These are phyloP conservation scores for Decorospora gaudefroyi DNA, from an alignment of 2,329 filamentous ascomycete species.

Conservation along the genomic window DNA sequence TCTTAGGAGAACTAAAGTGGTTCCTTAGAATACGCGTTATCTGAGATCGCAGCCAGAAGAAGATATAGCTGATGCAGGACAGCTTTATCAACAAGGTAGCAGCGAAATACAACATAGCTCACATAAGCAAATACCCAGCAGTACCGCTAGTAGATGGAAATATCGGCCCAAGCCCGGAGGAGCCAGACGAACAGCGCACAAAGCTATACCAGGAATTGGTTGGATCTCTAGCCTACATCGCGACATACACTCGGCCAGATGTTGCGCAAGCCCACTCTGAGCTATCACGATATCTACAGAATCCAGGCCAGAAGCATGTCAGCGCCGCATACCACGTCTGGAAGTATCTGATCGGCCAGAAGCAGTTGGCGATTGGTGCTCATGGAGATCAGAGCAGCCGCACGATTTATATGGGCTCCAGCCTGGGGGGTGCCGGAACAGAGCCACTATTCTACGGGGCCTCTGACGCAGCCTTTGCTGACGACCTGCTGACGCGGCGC, in stretches of 20 bases:
- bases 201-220: conserved; percentile 19
- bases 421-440: background rate
- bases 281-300: conserved; percentile 11
- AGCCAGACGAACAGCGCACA: conserved; percentile 6
- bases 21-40: too few relatives aligned
- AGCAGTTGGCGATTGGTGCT: conserved; percentile 2
- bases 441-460: conserved; percentile 14
- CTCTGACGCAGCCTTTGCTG: conserved; percentile 21
- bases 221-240: conserved; percentile 16
- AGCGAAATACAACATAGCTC: conserved; percentile 10
- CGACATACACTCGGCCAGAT: conserved; percentile 13
- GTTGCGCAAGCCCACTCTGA: too few relatives aligned
- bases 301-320: conserved; percentile 17
- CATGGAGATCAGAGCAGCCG: background rate
- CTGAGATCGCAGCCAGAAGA: conserved; percentile 6
- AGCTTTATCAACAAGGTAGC: conserved; percentile 20
- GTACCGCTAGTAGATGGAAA: background rate
- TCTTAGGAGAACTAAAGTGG: too few relatives aligned
- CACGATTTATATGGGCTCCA: background rate
- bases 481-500: conserved; percentile 12
- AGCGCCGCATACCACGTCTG: background rate
- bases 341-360: too few relatives aligned
- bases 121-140: background rate
- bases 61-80: conserved; percentile 16
- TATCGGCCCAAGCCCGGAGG: conserved; percentile 1